A percentile compares a stretch with the other conserved stretches of the same genome.
Conservation (phyloP, 2,329 filamentous ascomycete genomes). For the Microdochium paspali region DNA sequence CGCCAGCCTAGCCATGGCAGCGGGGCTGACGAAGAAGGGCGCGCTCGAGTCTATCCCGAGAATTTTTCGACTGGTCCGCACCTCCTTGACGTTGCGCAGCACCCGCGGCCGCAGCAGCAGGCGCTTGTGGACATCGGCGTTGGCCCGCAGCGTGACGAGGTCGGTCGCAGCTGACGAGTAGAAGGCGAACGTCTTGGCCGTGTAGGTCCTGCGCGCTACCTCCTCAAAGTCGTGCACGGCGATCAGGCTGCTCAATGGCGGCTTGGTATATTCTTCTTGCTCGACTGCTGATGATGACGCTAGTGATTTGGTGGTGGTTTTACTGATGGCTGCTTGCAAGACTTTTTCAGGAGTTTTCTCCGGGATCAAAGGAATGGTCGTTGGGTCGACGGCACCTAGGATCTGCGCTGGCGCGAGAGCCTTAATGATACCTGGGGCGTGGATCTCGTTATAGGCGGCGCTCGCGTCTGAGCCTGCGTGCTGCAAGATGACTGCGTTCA, state of each 20-base stretch:
- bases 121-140: constrained; percentile 6
- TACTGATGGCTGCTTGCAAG: too few relatives aligned
- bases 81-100: constrained; percentile 10
- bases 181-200: constrained; percentile 13
- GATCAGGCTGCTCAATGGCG: constrained; percentile 9
- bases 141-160: constrained; percentile 12
- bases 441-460: not conserved
- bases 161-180: constrained; percentile 14
- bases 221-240: constrained; percentile 16
- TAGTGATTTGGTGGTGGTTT: too few relatives aligned
- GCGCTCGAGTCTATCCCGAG: constrained; percentile 10
- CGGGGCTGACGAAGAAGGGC: constrained; percentile 12
- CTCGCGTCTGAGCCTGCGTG: not conserved
- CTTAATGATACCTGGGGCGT: not conserved
- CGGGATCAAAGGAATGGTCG: not conserved
- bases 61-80: constrained; percentile 7
- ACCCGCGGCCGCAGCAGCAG: constrained; percentile 15
- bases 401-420: not conserved
- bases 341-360: too few relatives aligned
- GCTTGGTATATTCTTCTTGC: not conserved
- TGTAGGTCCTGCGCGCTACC: constrained; percentile 4
- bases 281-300: too few relatives aligned
- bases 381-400: not conserved
- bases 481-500: not conserved
- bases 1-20: constrained; percentile 8